Percentiles rank a stretch among this genome's conserved stretches.
Evolutionary conservation across 345 rosid species (phyloP).

Genomic region (Adansonia digitata): DNA sequence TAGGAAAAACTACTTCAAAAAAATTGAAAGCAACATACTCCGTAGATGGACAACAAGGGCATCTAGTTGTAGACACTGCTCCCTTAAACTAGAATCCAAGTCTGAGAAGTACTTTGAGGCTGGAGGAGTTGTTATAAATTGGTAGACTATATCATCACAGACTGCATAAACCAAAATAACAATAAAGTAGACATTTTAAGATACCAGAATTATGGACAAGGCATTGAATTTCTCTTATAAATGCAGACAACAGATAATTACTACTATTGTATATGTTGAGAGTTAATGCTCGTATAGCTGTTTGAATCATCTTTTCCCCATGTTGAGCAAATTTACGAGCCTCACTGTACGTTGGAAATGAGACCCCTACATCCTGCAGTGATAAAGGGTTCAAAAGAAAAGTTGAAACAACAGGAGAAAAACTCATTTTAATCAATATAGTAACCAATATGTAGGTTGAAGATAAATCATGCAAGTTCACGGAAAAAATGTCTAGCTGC

Average conservation of each 20-base stretch:
- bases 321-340: conserved; percentile 64
- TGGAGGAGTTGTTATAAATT: conserved; percentile 52
- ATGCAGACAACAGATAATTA: conserved; percentile 10
- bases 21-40: conserved; percentile 31
- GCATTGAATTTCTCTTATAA: conserved; percentile 4
- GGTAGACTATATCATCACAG: conserved; percentile 52
- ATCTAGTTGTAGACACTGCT: conserved; percentile 47
- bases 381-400: not conserved
- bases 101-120: conserved; percentile 51
- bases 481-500: not conserved
- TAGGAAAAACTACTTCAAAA: not conserved
- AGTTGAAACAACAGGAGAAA: not conserved
- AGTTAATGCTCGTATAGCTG: conserved; percentile 66
- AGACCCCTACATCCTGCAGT: conserved; percentile 48
- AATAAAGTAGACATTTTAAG: conserved; percentile 17
- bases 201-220: conserved; percentile 12
- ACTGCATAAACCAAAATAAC: conserved; percentile 41
- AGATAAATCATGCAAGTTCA: not conserved
- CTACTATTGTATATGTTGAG: conserved; percentile 58
- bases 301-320: conserved; percentile 74
- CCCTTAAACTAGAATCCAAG: conserved; percentile 43
- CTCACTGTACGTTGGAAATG: conserved; percentile 56
- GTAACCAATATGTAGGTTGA: not conserved
- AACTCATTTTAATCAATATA: not conserved
- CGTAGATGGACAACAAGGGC: conserved; percentile 35